phyloP scores from a whole-genome alignment of 306 rosid genomes.

The Alnus glutinosa region DNA sequence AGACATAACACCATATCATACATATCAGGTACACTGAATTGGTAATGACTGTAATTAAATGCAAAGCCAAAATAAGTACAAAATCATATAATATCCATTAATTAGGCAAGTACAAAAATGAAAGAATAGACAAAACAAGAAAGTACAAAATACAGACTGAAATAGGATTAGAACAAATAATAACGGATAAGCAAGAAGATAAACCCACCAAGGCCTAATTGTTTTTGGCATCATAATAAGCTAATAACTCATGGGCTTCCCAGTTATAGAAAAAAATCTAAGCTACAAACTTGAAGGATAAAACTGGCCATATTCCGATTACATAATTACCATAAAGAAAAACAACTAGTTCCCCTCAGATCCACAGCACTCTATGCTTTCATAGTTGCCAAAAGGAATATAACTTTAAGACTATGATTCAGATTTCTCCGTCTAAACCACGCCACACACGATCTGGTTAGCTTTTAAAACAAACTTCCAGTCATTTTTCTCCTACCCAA shows the following conservation, averaged over 20 bases:
- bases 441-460: slow-evolving; percentile 22
- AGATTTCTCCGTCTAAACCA: slow-evolving; percentile 21
- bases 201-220: background rate
- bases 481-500: slow-evolving; percentile 4
- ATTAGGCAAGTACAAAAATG: background rate
- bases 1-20: background rate
- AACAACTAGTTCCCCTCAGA: background rate
- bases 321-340: background rate
- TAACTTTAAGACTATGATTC: slow-evolving; percentile 3
- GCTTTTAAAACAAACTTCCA: slow-evolving; percentile 5
- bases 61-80: background rate
- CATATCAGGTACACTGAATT: slow-evolving; percentile 24
- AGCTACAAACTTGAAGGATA: background rate
- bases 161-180: background rate
- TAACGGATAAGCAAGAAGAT: background rate
- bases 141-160: background rate
- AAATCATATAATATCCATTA: slow-evolving; percentile 15
- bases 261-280: background rate
- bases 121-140: background rate
- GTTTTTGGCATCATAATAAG: background rate
- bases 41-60: slow-evolving; percentile 10
- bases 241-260: background rate
- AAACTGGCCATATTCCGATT: background rate
- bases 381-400: background rate
- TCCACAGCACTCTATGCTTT: background rate